Percentiles rank a stretch among this genome's conserved stretches.
phyloP scores from a whole-genome alignment of 179 eudicot genomes.

The Patellifolia procumbens region DNA sequence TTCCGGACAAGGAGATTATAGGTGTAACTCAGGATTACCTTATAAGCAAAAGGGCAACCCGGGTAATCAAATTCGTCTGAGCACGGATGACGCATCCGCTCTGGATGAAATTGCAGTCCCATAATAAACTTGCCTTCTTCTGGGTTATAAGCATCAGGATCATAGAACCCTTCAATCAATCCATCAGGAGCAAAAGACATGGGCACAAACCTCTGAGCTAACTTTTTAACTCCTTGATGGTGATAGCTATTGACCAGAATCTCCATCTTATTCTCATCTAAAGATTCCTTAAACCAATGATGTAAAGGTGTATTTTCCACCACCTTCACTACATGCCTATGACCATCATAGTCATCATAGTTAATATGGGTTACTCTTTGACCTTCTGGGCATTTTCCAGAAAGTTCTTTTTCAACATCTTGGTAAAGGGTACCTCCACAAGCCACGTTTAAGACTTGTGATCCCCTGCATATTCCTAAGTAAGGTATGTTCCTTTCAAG shows the following conservation, averaged over 20 bases:
- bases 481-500: constrained; percentile 92
- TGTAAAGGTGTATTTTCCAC: constrained; percentile 68
- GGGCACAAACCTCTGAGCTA: constrained; percentile 83
- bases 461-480: constrained; percentile 89
- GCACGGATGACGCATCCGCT: constrained; percentile 65
- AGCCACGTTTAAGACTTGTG: constrained; percentile 86
- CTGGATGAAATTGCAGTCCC: constrained; percentile 97
- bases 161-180: constrained; percentile 86
- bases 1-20: not conserved
- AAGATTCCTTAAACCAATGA: constrained; percentile 69
- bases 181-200: constrained; percentile 93
- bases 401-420: constrained; percentile 71
- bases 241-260: constrained; percentile 88
- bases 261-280: constrained; percentile 56
- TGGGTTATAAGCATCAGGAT: constrained; percentile 83
- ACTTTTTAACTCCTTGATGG: constrained; percentile 82
- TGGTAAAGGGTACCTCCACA: constrained; percentile 89
- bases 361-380: constrained; percentile 62
- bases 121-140: constrained; percentile 89
- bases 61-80: constrained; percentile 83
- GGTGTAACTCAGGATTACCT: constrained; percentile 39
- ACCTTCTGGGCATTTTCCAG: constrained; percentile 26
- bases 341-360: constrained; percentile 84
- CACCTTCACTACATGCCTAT: constrained; percentile 69
- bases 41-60: constrained; percentile 84